phyloP scores from a whole-genome alignment of 2,329 filamentous ascomycete species.

The Madurella mycetomatis region DNA sequence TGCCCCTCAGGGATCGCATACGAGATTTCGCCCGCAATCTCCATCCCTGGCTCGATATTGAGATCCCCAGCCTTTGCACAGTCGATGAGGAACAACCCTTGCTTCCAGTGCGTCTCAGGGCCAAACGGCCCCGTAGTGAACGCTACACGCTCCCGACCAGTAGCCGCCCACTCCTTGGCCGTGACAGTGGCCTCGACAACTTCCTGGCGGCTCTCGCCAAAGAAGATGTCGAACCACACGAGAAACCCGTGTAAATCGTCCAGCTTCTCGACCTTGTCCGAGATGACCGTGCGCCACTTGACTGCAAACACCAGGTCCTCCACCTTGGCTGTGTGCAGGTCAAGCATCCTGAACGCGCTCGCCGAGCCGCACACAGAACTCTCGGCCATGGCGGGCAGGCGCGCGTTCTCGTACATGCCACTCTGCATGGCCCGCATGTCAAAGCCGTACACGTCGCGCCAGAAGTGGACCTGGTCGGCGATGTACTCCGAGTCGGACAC shows the following conservation, averaged over 20 bases:
- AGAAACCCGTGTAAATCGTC: conserved; percentile 86
- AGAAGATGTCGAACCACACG: conserved; percentile 94
- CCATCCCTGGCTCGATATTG: conserved; percentile 48
- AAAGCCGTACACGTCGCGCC: conserved; percentile 91
- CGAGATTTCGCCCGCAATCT: conserved; percentile 61
- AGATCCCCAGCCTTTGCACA: conserved; percentile 41
- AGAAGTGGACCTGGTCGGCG: conserved; percentile 74
- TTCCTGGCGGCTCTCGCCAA: conserved; percentile 58
- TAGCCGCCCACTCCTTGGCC: conserved; percentile 58
- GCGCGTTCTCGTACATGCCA: conserved; percentile 75
- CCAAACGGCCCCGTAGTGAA: conserved; percentile 82
- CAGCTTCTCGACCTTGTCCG: conserved; percentile 60
- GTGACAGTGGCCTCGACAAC: conserved; percentile 50
- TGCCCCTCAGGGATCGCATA: conserved; percentile 68
- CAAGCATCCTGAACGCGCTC: conserved; percentile 67
- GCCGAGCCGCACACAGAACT: conserved; percentile 56
- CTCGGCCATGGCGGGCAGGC: conserved; percentile 66
- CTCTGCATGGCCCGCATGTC: conserved; percentile 88
- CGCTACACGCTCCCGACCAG: conserved; percentile 58
- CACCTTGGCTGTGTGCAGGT: conserved; percentile 67
- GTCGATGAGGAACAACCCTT: conserved; percentile 70
- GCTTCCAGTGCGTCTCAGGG: conserved; percentile 84
- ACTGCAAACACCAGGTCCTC: conserved; percentile 73
- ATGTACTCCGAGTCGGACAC: conserved; percentile 74
- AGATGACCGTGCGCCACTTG: conserved; percentile 59